phyloP scores from a whole-genome alignment of 768 basidiomycete genomes.

The Tremella yokohamensis region DNA sequence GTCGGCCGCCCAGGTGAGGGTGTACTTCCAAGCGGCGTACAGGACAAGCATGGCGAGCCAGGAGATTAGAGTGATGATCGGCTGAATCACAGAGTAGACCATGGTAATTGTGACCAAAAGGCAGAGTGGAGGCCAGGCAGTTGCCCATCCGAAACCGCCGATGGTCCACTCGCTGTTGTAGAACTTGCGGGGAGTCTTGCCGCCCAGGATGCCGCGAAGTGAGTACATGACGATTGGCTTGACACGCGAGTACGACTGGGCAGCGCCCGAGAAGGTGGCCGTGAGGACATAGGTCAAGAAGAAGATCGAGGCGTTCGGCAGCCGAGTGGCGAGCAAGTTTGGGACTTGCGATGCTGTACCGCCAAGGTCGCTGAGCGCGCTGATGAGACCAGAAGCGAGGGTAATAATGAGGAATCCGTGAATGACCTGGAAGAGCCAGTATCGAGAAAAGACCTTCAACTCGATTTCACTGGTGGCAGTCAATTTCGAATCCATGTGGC shows the following conservation, averaged over 20 bases:
- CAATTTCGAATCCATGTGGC: neutral
- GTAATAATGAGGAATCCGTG: conserved; percentile 53
- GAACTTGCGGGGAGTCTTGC: conserved; percentile 50
- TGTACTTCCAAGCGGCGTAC: conserved; percentile 51
- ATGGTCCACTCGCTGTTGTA: conserved; percentile 30
- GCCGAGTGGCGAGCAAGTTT: conserved; percentile 41
- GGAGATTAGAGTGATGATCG: conserved; percentile 49
- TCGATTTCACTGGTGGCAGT: conserved; percentile 43
- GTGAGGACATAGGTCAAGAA: conserved; percentile 51
- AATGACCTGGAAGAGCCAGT: conserved; percentile 52
- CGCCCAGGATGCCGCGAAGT: conserved; percentile 41
- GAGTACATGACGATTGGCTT: conserved; percentile 46
- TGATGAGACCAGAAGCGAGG: conserved; percentile 47
- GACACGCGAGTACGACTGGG: conserved; percentile 45
- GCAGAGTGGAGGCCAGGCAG: conserved; percentile 46
- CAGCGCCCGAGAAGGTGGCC: conserved; percentile 44
- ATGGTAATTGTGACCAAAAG: conserved; percentile 49
- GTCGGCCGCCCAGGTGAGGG: conserved; percentile 51
- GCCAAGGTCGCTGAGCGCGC: conserved; percentile 33
- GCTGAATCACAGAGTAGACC: conserved; percentile 52
- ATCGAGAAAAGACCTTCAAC: conserved; percentile 48
- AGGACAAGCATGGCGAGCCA: conserved; percentile 48
- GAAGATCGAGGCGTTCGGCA: conserved; percentile 50
- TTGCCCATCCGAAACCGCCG: conserved; percentile 37
- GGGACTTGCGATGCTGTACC: conserved; percentile 30